Conservation (phyloP, 2,329 filamentous ascomycete species). For the Colletotrichum simmondsii region DNA sequence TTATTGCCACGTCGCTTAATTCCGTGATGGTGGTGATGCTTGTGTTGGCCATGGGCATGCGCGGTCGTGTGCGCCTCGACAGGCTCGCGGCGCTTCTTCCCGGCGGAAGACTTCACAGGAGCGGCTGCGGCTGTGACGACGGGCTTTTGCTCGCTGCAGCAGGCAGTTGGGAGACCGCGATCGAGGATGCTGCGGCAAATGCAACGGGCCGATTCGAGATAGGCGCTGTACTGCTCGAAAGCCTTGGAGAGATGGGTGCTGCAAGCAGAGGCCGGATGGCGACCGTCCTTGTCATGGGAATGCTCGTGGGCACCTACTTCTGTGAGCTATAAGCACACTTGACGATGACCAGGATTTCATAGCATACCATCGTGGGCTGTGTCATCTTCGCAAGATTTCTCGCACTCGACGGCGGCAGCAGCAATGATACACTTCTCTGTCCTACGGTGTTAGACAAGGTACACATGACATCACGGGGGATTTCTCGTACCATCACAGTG, state of each 20-base stretch:
- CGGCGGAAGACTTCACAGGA: not conserved
- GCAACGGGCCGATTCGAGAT: slow-evolving; percentile 49
- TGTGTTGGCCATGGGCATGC: slow-evolving; percentile 35
- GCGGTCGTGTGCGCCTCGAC: slow-evolving; percentile 21
- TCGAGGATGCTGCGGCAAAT: slow-evolving; percentile 49
- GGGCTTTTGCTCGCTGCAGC: slow-evolving; percentile 38
- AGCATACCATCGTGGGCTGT: slow-evolving; percentile 38
- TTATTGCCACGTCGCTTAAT: slow-evolving; percentile 37
- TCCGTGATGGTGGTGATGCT: slow-evolving; percentile 35
- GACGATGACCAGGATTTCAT: not conserved
- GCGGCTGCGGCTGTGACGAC: slow-evolving; percentile 4
- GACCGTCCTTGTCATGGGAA: slow-evolving; percentile 41
- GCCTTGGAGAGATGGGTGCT: slow-evolving; percentile 45
- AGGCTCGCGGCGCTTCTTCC: not conserved
- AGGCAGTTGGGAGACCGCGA: slow-evolving; percentile 39
- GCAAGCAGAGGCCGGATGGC: slow-evolving; percentile 42
- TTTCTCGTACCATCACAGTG: slow-evolving; percentile 38
- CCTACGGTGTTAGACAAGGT: slow-evolving; percentile 1
- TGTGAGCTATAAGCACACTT: not conserved
- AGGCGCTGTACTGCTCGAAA: slow-evolving; percentile 47
- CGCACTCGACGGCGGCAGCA: slow-evolving; percentile 44
- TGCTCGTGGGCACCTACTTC: slow-evolving; percentile 38
- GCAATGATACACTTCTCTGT: slow-evolving; percentile 46
- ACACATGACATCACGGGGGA: not conserved
- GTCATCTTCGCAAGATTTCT: slow-evolving; percentile 42